These are phyloP conservation scores for Fusarium siculi DNA, from an alignment of 2,329 filamentous ascomycete species.

Conservation along the genomic window DNA sequence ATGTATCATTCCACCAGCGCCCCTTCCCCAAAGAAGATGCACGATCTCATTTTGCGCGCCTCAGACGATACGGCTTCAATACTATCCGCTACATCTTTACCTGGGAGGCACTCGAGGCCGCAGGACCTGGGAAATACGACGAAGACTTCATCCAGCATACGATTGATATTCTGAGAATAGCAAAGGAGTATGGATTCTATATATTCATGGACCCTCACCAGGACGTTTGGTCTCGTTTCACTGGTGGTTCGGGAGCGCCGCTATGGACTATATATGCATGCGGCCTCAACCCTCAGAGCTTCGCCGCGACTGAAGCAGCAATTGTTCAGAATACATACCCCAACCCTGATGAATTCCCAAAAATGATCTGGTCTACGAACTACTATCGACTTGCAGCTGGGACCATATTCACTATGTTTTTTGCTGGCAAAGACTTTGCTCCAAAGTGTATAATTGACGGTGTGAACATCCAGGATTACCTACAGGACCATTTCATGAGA, in stretches of 20 bases:
- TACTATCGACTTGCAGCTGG: slow-evolving; percentile 88
- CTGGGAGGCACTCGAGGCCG: slow-evolving; percentile 98
- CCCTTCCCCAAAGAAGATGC: slow-evolving; percentile 88
- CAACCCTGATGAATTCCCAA: slow-evolving; percentile 86
- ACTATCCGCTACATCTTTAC: slow-evolving; percentile 97
- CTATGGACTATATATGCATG: slow-evolving; percentile 98
- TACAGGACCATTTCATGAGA: slow-evolving; percentile 85
- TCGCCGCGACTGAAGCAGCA: slow-evolving; percentile 87
- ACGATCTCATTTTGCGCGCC: slow-evolving; percentile 83
- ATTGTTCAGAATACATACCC: slow-evolving; percentile 95
- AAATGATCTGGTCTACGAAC: slow-evolving; percentile 99
- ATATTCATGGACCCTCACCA: slow-evolving; percentile 99
- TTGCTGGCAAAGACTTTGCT: slow-evolving; percentile 88
- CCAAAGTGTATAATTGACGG: slow-evolving; percentile 96
- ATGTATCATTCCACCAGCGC: slow-evolving; percentile 86
- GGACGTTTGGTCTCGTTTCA: slow-evolving; percentile 97
- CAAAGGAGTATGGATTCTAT: slow-evolving; percentile 92
- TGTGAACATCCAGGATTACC: slow-evolving; percentile 94
- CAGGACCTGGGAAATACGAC: slow-evolving; percentile 90
- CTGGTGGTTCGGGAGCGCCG: slow-evolving; percentile 92
- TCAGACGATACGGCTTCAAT: slow-evolving; percentile 94
- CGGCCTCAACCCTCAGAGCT: slow-evolving; percentile 86
- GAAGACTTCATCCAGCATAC: slow-evolving; percentile 94
- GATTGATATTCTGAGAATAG: slow-evolving; percentile 82
- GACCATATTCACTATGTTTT: slow-evolving; percentile 95